Conservation (phyloP, 2,329 filamentous ascomycete species). For the Calonectria pauciramosa region DNA sequence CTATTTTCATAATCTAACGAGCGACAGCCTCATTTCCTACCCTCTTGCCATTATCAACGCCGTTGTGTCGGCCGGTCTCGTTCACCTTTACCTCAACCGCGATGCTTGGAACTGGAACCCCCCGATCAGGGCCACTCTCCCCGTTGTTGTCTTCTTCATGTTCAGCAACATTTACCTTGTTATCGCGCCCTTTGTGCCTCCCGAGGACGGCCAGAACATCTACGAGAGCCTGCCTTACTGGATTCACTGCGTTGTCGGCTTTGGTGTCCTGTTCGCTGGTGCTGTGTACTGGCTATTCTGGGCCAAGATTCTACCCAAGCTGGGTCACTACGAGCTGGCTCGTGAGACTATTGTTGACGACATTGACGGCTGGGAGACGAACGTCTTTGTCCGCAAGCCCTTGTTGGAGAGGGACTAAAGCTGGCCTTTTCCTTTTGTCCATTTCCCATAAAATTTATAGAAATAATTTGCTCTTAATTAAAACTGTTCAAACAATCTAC, state of each 20-base stretch:
- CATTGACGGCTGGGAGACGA: slow-evolving; percentile 74
- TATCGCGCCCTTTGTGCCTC: slow-evolving; percentile 70
- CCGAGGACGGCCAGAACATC: slow-evolving; percentile 63
- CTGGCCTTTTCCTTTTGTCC: background rate
- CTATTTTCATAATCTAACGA: background rate
- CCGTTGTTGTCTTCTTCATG: slow-evolving; percentile 70
- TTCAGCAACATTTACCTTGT: slow-evolving; percentile 73
- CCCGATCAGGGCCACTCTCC: slow-evolving; percentile 67
- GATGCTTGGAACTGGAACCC: slow-evolving; percentile 65
- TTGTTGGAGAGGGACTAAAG: background rate
- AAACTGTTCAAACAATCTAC: background rate
- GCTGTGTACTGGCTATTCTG: slow-evolving; percentile 70
- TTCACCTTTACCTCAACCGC: slow-evolving; percentile 67
- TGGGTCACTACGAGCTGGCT: slow-evolving; percentile 69
- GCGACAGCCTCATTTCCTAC: slow-evolving; percentile 71
- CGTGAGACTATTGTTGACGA: slow-evolving; percentile 67
- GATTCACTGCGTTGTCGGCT: slow-evolving; percentile 70
- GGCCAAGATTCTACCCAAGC: slow-evolving; percentile 64
- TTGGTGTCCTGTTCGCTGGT: slow-evolving; percentile 66
- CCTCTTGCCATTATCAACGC: slow-evolving; percentile 71
- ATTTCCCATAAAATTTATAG: background rate
- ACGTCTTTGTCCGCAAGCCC: slow-evolving; percentile 63
- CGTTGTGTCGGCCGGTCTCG: slow-evolving; percentile 66
- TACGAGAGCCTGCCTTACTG: slow-evolving; percentile 69
- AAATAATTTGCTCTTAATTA: background rate